Conservation (phyloP, 2,329 filamentous ascomycete species). For the Pseudocercospora macadamiae region DNA sequence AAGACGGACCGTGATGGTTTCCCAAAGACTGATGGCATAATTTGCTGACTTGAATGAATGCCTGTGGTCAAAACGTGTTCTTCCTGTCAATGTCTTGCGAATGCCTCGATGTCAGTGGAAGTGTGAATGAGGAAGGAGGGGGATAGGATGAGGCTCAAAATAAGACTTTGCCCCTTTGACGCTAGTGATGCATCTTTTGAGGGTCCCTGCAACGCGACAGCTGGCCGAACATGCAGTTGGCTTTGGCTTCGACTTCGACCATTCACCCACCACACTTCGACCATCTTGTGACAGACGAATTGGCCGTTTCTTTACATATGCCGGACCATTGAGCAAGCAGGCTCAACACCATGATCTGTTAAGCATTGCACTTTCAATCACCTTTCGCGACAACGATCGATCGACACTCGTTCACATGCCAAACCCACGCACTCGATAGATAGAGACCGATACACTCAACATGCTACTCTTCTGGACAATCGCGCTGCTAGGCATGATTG, state of each 20-base stretch:
- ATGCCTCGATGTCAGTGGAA: too few species aligned
- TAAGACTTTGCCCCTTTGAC: neutral
- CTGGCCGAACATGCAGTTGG: neutral
- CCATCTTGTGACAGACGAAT: too few species aligned
- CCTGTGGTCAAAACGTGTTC: too few species aligned
- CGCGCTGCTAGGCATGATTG: conserved; percentile 47
- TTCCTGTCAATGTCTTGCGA: too few species aligned
- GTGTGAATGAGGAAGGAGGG: neutral
- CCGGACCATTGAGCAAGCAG: too few species aligned
- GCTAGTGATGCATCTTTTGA: neutral
- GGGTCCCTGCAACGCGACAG: neutral
- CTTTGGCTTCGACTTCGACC: neutral
- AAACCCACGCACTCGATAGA: conserved; percentile 11
- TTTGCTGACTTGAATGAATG: too few species aligned
- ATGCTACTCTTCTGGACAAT: conserved; percentile 51
- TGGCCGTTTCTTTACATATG: too few species aligned
- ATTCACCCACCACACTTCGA: too few species aligned
- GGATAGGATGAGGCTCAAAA: neutral
- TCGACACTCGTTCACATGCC: conserved; percentile 21
- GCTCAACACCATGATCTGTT: too few species aligned
- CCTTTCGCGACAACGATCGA: neutral
- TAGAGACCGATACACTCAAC: conserved; percentile 10
- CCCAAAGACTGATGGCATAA: too few species aligned
- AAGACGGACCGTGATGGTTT: too few species aligned
- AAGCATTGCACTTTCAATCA: too few species aligned